Evolutionary conservation across 306 rosid genomes (phyloP).

Genomic region (Sindora glabra): DNA sequence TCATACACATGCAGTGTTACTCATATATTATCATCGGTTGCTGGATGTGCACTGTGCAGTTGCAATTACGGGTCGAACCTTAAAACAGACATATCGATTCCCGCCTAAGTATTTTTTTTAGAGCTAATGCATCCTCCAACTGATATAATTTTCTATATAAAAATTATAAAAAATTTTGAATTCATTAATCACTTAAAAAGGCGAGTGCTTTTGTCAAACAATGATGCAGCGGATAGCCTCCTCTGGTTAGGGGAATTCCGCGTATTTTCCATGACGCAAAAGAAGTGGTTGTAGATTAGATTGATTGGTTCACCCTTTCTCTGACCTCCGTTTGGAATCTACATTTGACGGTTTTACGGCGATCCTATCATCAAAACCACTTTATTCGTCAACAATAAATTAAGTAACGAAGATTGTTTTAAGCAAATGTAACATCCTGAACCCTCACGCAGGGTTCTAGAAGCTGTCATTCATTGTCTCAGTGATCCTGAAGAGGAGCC

Average conservation of each 20-base stretch:
- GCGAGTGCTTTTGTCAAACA: constrained; percentile 21
- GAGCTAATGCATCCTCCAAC: background rate
- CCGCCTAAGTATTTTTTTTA: background rate
- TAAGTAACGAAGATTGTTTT: background rate
- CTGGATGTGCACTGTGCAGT: no score
- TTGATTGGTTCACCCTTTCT: constrained; percentile 52
- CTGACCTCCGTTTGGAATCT: constrained; percentile 33
- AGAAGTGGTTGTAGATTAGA: constrained; percentile 51
- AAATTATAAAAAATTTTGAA: background rate
- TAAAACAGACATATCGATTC: no score
- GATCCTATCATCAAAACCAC: background rate
- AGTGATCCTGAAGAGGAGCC: constrained; percentile 7
- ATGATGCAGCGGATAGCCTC: constrained; percentile 17
- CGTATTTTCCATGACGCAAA: constrained; percentile 14
- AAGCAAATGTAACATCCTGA: background rate
- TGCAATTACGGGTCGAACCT: no score
- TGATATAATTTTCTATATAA: background rate
- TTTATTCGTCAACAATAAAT: background rate
- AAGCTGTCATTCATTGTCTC: constrained; percentile 14
- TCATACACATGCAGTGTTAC: no score
- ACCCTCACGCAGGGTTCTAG: background rate
- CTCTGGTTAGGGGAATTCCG: constrained; percentile 3
- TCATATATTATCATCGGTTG: no score
- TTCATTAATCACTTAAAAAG: background rate
- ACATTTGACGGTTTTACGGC: background rate